These are phyloP conservation scores for Cardamine occulta DNA, from an alignment of 345 rosid species.

Conservation along the genomic window DNA sequence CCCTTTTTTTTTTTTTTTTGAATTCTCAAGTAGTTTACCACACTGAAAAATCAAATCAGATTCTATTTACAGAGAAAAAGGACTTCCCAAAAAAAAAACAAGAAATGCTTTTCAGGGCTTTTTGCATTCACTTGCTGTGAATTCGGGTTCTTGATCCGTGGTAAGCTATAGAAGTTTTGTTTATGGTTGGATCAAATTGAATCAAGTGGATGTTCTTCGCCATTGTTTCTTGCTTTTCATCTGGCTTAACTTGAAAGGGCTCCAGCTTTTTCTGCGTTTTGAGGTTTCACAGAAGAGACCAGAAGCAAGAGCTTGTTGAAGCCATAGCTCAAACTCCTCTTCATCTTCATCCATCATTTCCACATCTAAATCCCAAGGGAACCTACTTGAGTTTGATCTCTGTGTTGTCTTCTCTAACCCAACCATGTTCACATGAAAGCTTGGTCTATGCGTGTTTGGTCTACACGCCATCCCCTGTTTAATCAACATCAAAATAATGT, in stretches of 20 bases:
- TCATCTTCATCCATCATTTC: constrained; percentile 93
- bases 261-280: constrained; percentile 92
- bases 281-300: constrained; percentile 92
- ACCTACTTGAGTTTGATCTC: constrained; percentile 79
- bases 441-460: constrained; percentile 96
- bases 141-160: constrained; percentile 6
- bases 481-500: not conserved
- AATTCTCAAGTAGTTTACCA: constrained; percentile 23
- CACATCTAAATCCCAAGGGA: constrained; percentile 88
- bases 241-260: constrained; percentile 85
- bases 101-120: constrained; percentile 1
- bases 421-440: constrained; percentile 97
- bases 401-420: constrained; percentile 87
- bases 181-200: not conserved
- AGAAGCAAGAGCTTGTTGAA: constrained; percentile 85
- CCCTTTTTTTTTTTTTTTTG: not conserved
- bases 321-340: constrained; percentile 90
- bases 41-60: constrained; percentile 24
- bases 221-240: constrained; percentile 87
- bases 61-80: constrained; percentile 32
- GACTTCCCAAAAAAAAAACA: not conserved
- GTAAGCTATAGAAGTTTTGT: constrained; percentile 5
- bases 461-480: constrained; percentile 92
- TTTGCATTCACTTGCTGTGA: too few relatives aligned
- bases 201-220: constrained; percentile 82